These are phyloP conservation scores for Arthromyces matolae DNA, from an alignment of 768 basidiomycete genomes.

Conservation along the genomic window DNA sequence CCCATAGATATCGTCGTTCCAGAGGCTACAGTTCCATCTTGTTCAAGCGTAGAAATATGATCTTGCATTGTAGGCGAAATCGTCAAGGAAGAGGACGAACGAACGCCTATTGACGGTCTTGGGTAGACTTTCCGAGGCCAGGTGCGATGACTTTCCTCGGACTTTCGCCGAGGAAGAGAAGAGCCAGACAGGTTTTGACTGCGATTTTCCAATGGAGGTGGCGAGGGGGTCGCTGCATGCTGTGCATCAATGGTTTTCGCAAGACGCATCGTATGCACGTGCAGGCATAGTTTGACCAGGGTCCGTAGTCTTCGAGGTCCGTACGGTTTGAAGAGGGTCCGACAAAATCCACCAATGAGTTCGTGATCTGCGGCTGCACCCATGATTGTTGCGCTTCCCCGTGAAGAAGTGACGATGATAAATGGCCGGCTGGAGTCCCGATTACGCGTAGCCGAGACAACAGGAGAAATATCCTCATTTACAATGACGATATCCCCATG, in stretches of 20 bases:
- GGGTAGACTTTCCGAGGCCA: slow-evolving; percentile 14
- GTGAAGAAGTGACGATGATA: slow-evolving; percentile 34
- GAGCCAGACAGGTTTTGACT: slow-evolving; percentile 2
- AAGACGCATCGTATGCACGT: slow-evolving; percentile 44
- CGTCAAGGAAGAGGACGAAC: slow-evolving; percentile 48
- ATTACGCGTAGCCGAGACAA: slow-evolving; percentile 54
- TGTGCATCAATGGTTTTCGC: slow-evolving; percentile 19
- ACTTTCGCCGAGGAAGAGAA: slow-evolving; percentile 38
- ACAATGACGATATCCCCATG: slow-evolving; percentile 72
- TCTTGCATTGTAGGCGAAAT: slow-evolving; percentile 32
- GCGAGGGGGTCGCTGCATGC: background rate
- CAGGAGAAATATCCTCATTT: slow-evolving; percentile 68
- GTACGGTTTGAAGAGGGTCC: slow-evolving; percentile 85
- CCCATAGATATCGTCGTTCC: slow-evolving; percentile 50
- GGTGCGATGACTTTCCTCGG: slow-evolving; percentile 38
- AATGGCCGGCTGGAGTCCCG: slow-evolving; percentile 54
- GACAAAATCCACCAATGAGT: slow-evolving; percentile 80
- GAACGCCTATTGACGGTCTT: slow-evolving; percentile 52
- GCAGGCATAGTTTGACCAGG: slow-evolving; percentile 60
- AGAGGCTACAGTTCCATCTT: slow-evolving; percentile 17
- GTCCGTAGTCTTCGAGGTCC: slow-evolving; percentile 73
- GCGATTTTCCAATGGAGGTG: slow-evolving; percentile 2
- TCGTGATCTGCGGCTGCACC: slow-evolving; percentile 68
- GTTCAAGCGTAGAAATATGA: slow-evolving; percentile 22
- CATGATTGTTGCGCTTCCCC: slow-evolving; percentile 63